These are phyloP conservation scores for Heliamphora pulchella DNA, from an alignment of 179 eudicot genomes.

Conservation along the genomic window DNA sequence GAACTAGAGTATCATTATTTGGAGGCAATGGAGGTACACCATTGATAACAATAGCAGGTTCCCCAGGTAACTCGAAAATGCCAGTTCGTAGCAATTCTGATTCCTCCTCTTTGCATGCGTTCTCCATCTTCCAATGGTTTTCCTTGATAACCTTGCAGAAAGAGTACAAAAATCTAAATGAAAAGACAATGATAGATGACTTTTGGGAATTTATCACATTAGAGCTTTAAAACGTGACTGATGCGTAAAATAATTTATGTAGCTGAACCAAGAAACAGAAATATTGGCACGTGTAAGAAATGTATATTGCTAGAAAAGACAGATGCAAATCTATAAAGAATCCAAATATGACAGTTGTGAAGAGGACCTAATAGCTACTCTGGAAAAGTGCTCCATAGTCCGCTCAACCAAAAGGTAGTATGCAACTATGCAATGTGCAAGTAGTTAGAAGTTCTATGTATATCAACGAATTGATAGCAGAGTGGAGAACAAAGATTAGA, in stretches of 20 bases:
- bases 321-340: neutral
- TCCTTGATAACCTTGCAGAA: constrained; percentile 1
- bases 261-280: constrained; percentile 11
- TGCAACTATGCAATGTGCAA: neutral
- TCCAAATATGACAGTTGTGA: neutral
- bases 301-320: neutral
- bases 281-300: neutral
- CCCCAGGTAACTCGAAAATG: constrained; percentile 57
- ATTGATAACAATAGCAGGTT: constrained; percentile 68
- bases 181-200: neutral
- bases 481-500: too few relatives aligned
- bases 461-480: neutral
- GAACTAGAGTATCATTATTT: constrained; percentile 15
- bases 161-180: neutral
- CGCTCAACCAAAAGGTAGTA: neutral
- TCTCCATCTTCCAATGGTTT: constrained; percentile 29
- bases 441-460: neutral
- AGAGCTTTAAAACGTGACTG: neutral
- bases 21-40: constrained; percentile 53
- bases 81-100: constrained; percentile 25
- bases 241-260: neutral
- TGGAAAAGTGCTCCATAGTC: neutral
- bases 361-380: too few relatives aligned
- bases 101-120: constrained; percentile 20
- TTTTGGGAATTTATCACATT: neutral